Percentiles rank a stretch among this genome's conserved stretches.
These are phyloP conservation scores for Rhizophagus prolifer DNA, from an alignment of 192 early-diverging fungal species.

Conservation along the genomic window DNA sequence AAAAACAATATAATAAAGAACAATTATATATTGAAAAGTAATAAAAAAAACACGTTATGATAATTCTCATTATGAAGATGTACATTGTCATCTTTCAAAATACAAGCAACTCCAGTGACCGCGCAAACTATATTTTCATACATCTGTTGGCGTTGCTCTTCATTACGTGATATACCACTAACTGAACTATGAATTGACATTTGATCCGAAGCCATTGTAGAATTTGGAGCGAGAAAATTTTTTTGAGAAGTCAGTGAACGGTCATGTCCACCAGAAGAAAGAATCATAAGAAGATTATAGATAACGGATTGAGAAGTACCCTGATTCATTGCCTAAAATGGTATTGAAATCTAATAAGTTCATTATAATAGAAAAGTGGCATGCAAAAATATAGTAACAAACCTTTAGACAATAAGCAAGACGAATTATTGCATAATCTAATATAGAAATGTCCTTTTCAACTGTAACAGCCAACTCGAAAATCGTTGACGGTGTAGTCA, in stretches of 20 bases:
- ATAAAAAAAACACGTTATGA: neutral
- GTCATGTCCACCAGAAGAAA: slow-evolving; percentile 15
- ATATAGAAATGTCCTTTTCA: slow-evolving; percentile 35
- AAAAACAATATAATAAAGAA: neutral
- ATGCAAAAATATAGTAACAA: slow-evolving; percentile 36
- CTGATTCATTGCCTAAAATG: slow-evolving; percentile 9
- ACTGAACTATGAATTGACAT: slow-evolving; percentile 23
- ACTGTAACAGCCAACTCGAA: slow-evolving; percentile 45
- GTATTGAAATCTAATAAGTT: slow-evolving; percentile 15
- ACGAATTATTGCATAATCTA: slow-evolving; percentile 48
- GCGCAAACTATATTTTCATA: slow-evolving; percentile 53
- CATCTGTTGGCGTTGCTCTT: slow-evolving; percentile 47
- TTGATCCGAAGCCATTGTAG: slow-evolving; percentile 29
- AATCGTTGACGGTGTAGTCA: slow-evolving; percentile 53
- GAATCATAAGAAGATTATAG: neutral
- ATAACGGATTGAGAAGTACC: slow-evolving; percentile 18
- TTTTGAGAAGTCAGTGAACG: neutral
- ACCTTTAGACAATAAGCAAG: slow-evolving; percentile 53
- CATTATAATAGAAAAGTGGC: slow-evolving; percentile 33
- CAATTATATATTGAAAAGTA: neutral
- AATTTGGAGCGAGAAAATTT: neutral
- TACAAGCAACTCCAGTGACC: slow-evolving; percentile 53
- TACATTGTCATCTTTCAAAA: slow-evolving; percentile 57
- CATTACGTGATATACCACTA: slow-evolving; percentile 24
- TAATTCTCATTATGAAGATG: neutral